Base-by-base conservation (phyloP, 176 grass and related monocot species). In the Leersia perrieri region DNA sequence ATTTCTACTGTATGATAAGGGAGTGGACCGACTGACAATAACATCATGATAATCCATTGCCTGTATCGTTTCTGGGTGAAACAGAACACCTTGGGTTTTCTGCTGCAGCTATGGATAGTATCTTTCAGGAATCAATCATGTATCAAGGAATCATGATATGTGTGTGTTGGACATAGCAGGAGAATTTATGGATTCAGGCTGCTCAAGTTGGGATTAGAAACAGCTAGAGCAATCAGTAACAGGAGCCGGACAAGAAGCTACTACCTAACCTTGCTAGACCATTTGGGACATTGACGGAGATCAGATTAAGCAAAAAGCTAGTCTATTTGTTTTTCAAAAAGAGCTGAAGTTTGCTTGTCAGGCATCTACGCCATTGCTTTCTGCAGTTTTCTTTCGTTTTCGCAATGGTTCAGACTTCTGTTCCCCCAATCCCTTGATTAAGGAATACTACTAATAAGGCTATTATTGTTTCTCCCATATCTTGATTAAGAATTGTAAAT, bases 1-100 rank as follows among this genome's bases (percentile, higher is more conserved):
- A 66, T 66, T 66, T 29, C 33, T 28, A 5, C 53, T 41, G n/a
- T 41, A 35, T 88, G 86, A 68, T 68, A 82, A 81, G 67, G 51
- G 27, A 79, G 68, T 72, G 75, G 74, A 62, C 74, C 74, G 63
- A 20, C 2, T 60, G 66, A 78, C 51, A 71, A 18, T 70, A 27
- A 35, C 74, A 47, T 14, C 36, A 65, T n/a, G 69, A 66, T 44
- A 77, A n/a, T 31, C 9, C 13, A 20, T 70, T 49, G 71, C 38
- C 13, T 45, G 38, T 77, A 79, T 68, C 75, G 31, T 65, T 36
- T 32, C 45, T 27, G 12, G 29, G 74, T 58, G 80, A 60, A 79
- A 68, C 34, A 36, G 15, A 51, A 33, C 49, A 9, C 32, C 44
- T 38, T 38, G 16, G 40, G 13, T 14, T 18, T 25, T 69, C 11